Percentiles rank a stretch among this genome's conserved stretches.
phyloP scores from a whole-genome alignment of 805 yeast genomes.

The Diddensiella caesifluorescens region DNA sequence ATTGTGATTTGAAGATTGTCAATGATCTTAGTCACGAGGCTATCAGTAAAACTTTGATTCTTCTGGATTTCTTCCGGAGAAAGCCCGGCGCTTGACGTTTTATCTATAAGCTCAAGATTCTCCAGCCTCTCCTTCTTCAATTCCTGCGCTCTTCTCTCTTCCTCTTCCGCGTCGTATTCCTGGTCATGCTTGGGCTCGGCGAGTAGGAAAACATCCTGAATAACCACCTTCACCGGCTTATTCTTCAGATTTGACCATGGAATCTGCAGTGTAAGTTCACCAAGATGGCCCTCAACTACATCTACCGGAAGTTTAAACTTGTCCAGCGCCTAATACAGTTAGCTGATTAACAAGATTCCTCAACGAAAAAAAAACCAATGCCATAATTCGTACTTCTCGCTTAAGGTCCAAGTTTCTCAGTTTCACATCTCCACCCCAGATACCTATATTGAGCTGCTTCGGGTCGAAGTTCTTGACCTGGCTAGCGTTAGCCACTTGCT shows the following conservation, averaged over 20 bases:
- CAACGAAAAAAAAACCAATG: not conserved
- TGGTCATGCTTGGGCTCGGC: slow-evolving; percentile 67
- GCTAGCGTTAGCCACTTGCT: not conserved
- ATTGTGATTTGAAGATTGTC: slow-evolving; percentile 91
- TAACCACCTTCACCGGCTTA: slow-evolving; percentile 82
- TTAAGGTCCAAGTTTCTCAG: slow-evolving; percentile 70
- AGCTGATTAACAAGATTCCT: not conserved
- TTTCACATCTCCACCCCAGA: slow-evolving; percentile 96
- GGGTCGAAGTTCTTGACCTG: slow-evolving; percentile 83
- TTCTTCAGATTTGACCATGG: slow-evolving; percentile 96
- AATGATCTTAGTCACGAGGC: slow-evolving; percentile 79
- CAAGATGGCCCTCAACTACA: slow-evolving; percentile 84
- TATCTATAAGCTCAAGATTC: slow-evolving; percentile 50
- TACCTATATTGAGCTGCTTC: slow-evolving; percentile 88
- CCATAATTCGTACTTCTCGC: slow-evolving; percentile 47
- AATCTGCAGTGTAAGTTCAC: slow-evolving; percentile 81
- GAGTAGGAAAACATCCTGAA: slow-evolving; percentile 80
- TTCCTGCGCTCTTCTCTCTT: slow-evolving; percentile 56
- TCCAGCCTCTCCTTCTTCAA: slow-evolving; percentile 65
- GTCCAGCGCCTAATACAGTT: slow-evolving; percentile 56
- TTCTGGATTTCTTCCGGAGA: slow-evolving; percentile 37
- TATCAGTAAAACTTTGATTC: slow-evolving; percentile 80
- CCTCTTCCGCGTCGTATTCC: slow-evolving; percentile 54
- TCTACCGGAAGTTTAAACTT: slow-evolving; percentile 79
- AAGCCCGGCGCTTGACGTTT: slow-evolving; percentile 36